Base-by-base conservation (phyloP, 192 early-diverging fungal species). In the Chytriomyces confervae region DNA sequence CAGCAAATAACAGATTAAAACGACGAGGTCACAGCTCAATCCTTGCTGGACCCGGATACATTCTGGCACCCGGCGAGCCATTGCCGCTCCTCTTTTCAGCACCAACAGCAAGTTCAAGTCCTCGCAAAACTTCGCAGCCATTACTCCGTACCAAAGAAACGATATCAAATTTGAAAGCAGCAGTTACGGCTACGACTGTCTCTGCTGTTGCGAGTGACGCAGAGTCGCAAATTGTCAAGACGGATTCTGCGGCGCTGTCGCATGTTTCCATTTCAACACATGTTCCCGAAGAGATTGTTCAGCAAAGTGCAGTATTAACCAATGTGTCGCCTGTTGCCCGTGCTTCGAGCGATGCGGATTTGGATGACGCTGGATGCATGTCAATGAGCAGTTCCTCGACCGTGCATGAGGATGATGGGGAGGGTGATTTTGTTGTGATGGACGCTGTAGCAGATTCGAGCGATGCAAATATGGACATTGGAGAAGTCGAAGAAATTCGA, bases 11-110 rank as follows among this genome's bases (percentile, higher is more conserved):
- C 27, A 11, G 44, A 45, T 13, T 44, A 10, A 65, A 53, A 49
- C 62, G 74, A 16, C 29, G 63, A 13, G 74, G 64, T 27, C 7
- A 70, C n/a, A 18, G n/a, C 61, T 47, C 36, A 43, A 76, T 76
- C 29, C 74, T 76, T 76, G 62, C 74, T 65, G 74, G 74, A 8
- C 74, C 74, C 5, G 74, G 74, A 50, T 76, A 51, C 45, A 76
- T 76, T 43, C 36, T 76, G 44, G 23, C 44, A n/a, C 63, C 62
- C 11, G 74, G 74, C 11, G 74, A 76, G 7, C 29, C 48, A 6
- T 16, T 76, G 10, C 74, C 74, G 10, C 11, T 49, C 24, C 16
- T 76, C n/a, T 53, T 76, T 51, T 24, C 44, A 8, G n/a, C 18
- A 61, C 44, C 67, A 13, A 27, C 69, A 57, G 50, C 62, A 36